Percentiles rank a stretch among this genome's conserved stretches.
These are phyloP conservation scores for Oidiodendron maius DNA, from an alignment of 495 filamentous ascomycete genomes.

Conservation along the genomic window DNA sequence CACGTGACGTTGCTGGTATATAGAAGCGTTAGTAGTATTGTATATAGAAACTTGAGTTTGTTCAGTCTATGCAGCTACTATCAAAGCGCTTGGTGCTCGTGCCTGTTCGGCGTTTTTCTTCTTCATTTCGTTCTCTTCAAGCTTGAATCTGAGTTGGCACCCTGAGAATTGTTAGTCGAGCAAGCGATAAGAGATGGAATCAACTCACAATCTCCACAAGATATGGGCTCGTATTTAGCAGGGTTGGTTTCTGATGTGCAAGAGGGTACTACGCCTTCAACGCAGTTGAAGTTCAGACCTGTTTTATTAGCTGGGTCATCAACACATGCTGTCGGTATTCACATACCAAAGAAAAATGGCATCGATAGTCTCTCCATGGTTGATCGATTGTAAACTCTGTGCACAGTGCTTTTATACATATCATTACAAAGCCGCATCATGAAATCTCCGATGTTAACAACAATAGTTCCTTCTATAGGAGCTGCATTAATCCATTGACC, in stretches of 20 bases:
- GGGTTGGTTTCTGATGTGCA: constrained; percentile 48
- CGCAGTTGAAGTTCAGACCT: constrained; percentile 39
- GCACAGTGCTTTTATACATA: constrained; percentile 51
- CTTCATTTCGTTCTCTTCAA: constrained; percentile 28
- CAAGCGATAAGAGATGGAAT: neutral
- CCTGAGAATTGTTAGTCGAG: constrained; percentile 21
- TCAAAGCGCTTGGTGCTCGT: constrained; percentile 29
- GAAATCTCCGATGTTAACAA: constrained; percentile 64
- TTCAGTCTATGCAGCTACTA: constrained; percentile 20
- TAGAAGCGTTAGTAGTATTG: neutral
- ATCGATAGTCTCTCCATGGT: constrained; percentile 37
- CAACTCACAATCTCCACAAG: constrained; percentile 42
- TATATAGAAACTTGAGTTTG: neutral
- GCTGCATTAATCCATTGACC: constrained; percentile 49
- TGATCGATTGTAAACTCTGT: constrained; percentile 18
- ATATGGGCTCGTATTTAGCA: constrained; percentile 50
- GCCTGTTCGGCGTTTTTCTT: constrained; percentile 19
- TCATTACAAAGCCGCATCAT: constrained; percentile 58
- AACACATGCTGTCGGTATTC: neutral
- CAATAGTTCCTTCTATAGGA: constrained; percentile 51
- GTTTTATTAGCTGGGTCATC: neutral
- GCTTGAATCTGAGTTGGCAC: constrained; percentile 33
- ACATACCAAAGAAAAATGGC: constrained; percentile 49
- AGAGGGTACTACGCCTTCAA: constrained; percentile 42
- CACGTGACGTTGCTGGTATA: no score